Evolutionary conservation across 2,329 filamentous ascomycete species (phyloP).

Genomic region (Curvularia verruculosa): DNA sequence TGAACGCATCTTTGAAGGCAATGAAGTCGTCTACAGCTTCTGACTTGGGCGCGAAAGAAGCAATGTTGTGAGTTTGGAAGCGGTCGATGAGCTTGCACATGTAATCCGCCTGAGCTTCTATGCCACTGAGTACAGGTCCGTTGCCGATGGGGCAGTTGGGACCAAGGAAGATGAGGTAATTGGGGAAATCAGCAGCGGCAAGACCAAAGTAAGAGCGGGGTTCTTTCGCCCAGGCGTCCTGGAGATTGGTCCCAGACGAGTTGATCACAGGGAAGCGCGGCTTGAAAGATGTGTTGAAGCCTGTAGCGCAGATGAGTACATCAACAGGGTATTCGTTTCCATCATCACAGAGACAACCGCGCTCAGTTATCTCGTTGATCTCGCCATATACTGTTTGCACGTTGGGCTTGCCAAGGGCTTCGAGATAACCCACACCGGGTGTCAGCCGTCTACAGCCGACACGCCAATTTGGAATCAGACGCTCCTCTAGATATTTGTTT

Average conservation of each 20-base stretch:
- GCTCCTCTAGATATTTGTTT: constrained; percentile 38
- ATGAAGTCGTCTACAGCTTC: constrained; percentile 59
- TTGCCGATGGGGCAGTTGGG: constrained; percentile 53
- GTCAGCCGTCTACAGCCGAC: constrained; percentile 53
- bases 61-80: constrained; percentile 57
- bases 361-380: constrained; percentile 42
- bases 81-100: constrained; percentile 59
- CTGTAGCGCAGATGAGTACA: constrained; percentile 47
- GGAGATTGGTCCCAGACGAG: constrained; percentile 49
- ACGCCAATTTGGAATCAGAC: constrained; percentile 45
- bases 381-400: constrained; percentile 51
- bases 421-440: constrained; percentile 53
- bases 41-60: constrained; percentile 52
- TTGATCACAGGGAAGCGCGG: constrained; percentile 56
- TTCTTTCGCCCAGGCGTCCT: constrained; percentile 52
- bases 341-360: constrained; percentile 48
- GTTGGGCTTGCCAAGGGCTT: constrained; percentile 52
- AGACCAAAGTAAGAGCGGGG: constrained; percentile 55
- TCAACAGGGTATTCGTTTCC: constrained; percentile 46
- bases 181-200: constrained; percentile 55
- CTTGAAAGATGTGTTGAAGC: constrained; percentile 49
- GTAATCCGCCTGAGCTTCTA: constrained; percentile 58
- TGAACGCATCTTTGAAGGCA: constrained; percentile 54
- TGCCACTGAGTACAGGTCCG: constrained; percentile 52
- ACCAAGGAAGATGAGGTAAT: constrained; percentile 53